Base-by-base conservation (phyloP, 768 basidiomycete species). In the Fistulinella prunicolor region DNA sequence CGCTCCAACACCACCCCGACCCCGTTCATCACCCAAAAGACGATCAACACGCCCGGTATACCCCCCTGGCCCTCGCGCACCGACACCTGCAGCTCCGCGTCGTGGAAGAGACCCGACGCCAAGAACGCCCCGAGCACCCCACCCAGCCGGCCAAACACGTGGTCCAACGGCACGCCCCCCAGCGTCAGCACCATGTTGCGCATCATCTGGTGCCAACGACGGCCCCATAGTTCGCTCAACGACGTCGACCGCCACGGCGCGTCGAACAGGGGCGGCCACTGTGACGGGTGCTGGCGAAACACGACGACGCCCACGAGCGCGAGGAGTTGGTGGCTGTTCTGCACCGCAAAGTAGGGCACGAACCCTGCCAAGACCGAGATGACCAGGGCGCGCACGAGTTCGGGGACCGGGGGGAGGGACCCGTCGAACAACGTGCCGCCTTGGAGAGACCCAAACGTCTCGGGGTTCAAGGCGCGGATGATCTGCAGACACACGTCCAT, bases 171-270 rank as follows among this genome's bases (percentile, higher is more conserved):
- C 19, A 63, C 66, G 2, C 66, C 70, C 3, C 83, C 84, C 21
- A 79, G 55, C 1, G 63, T 60, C 42, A 83, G 59, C 9, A 55
- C 56, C 1, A n/a, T n/a, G n/a, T n/a, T n/a, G n/a, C 84, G 74
- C 61, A 85, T 79, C 13, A 81, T 54, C 57, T 85, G 83, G 56
- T 87, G 85, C 85, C 85, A 87, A 20, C 80, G 69, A 49, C 55
- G 62, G 0, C 75, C 69, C 85, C 85, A 87, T 44, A 83, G 76
- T 13, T 84, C 76, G 36, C 68, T 69, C 29, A 87, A 59, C 3
- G 82, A 84, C 3, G 77, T 78, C 4, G 79, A 62, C 23, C 59
- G 45, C 77, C 78, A 86, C 1, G 85, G 85, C 6, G 66, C 37
- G 44, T 77, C 61, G 64, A 85, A 85, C 12, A 80, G 46, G 1